Conservation (phyloP, 257 asterid species). For the Nicotiana tomentosiformis region DNA sequence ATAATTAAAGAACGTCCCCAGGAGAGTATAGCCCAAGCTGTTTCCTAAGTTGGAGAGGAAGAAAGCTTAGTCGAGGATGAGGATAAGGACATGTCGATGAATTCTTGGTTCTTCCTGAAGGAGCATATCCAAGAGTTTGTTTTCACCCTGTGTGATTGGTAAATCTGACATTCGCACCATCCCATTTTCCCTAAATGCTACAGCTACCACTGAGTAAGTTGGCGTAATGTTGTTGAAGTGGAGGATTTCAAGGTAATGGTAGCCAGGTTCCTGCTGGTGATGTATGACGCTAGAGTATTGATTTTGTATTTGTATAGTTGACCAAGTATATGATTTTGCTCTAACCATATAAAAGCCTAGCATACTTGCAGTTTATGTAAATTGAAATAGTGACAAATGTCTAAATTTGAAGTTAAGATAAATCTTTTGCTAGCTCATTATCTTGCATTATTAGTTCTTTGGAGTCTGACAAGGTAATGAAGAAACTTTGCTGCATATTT, state of each 20-base stretch:
- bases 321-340: conserved; percentile 2
- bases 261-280: neutral
- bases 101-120: neutral
- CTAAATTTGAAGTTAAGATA: neutral
- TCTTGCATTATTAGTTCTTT: neutral
- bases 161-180: neutral
- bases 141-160: conserved; percentile 4
- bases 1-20: conserved; percentile 9
- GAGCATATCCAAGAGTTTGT: neutral
- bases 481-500: neutral
- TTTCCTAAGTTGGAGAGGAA: conserved; percentile 31
- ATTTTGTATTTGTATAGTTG: neutral
- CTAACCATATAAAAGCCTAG: neutral
- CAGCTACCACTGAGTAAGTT: neutral
- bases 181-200: neutral
- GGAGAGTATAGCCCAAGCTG: conserved; percentile 33
- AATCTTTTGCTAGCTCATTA: neutral
- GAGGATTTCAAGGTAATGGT: neutral
- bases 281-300: neutral
- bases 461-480: neutral
- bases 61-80: neutral
- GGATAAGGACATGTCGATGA: neutral
- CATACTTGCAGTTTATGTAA: neutral
- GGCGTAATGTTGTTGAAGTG: neutral
- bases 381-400: neutral